Evolutionary conservation across 108 stramenopile genomes (phyloP), one percentile per base, ranked within the genome.

Genomic region (Nitzschia sp.): DNA sequence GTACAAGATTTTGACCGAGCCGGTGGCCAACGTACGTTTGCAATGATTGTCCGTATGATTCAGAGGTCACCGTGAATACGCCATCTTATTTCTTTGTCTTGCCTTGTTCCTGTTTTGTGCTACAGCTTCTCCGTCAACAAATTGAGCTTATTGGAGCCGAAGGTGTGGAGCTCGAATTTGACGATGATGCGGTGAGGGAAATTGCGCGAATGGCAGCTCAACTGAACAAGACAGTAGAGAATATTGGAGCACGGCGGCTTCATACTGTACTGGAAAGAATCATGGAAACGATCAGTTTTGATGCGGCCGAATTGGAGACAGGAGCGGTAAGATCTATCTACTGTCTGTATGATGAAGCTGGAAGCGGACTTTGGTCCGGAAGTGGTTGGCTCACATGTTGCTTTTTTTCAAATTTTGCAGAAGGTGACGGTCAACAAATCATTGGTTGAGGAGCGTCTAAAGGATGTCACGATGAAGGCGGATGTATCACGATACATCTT

Each of bases 1-100:
- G 75, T 97, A 98, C 91, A 92, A 89, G 58, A 99, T 99, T 66
- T 87, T 99, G 47, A 99, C 98, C 2, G 98, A 98, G 78, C 99
- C 99, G 21, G 91, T 95, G 28, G 89, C 94, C 58, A 99, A 99
- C 80, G 89, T 98, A 66, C 88, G 87, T 66, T 6, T 13, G 27
- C 0, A 47, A 3, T 15, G 13, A n/a, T 16, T 1, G 56, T 57
- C 13, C 27, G 25, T 29, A 4, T 5, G 48, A 4, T 53, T 17
- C 5, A 9, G 4, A 25, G 6, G 38, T 41, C 22, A 11, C 13
- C 55, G 22, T 44, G 6, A 41, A 41, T 9, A 9, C 9, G 38
- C 6, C 38, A 41, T 41, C 38, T 41, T 41, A 13, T 41, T 6
- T 13, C 38, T 32, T 19, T 5, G 5, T 19, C 63, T 66, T 4